Conservation (phyloP, 2,329 filamentous ascomycete genomes). For the Ophiosphaerella korrae region DNA sequence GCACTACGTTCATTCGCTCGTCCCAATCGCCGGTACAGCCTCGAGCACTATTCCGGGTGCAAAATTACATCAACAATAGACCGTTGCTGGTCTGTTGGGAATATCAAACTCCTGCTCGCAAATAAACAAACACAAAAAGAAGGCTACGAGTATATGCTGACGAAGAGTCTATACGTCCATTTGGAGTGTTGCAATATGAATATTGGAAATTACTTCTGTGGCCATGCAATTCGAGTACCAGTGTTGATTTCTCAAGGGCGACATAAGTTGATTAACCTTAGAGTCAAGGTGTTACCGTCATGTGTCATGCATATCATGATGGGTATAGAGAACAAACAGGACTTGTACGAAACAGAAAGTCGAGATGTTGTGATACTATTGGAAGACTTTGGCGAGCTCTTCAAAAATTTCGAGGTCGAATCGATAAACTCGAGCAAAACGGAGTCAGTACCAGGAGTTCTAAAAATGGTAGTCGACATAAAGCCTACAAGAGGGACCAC, state of each 20-base stretch:
- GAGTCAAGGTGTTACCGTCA: background rate
- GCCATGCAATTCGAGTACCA: background rate
- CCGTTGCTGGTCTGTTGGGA: background rate
- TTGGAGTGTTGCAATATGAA: background rate
- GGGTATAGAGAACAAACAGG: background rate
- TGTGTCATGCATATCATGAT: background rate
- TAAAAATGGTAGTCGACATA: background rate
- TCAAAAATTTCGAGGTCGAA: background rate
- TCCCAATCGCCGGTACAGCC: background rate
- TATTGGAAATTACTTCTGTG: background rate
- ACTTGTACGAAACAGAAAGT: background rate
- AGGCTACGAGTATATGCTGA: background rate
- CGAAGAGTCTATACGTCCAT: background rate
- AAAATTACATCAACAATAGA: background rate
- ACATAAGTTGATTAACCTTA: too few species aligned
- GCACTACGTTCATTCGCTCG: background rate
- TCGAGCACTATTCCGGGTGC: background rate
- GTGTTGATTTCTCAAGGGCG: too few species aligned
- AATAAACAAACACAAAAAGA: conserved; percentile 3
- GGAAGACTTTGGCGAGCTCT: background rate
- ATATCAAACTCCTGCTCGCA: conserved; percentile 5
- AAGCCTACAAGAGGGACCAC: background rate
- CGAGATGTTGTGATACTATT: background rate
- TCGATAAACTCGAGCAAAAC: background rate
- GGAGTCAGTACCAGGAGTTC: too few species aligned